Conservation (phyloP, 179 eudicot genomes). For the Spergularia azorica region DNA sequence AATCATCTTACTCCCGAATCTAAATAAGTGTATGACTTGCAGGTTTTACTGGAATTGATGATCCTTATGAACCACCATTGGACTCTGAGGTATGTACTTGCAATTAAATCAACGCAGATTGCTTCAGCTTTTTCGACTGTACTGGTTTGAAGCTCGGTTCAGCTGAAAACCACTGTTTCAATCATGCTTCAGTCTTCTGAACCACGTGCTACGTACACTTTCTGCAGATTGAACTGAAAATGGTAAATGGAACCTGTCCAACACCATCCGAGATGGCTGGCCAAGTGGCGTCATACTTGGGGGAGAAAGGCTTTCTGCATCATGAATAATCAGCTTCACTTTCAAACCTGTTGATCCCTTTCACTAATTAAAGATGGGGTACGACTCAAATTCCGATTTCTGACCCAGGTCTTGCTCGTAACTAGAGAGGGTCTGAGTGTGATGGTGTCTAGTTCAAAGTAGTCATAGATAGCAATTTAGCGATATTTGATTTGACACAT, state of each 20-base stretch:
- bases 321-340: conserved; percentile 22
- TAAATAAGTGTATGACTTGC: conserved; percentile 16
- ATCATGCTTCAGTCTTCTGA: not conserved
- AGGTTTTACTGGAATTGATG: conserved; percentile 98
- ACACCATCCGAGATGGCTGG: conserved; percentile 77
- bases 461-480: not conserved
- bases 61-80: conserved; percentile 83
- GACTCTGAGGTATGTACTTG: conserved; percentile 55
- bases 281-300: conserved; percentile 74
- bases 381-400: not conserved
- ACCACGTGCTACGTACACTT: not conserved
- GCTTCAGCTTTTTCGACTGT: not conserved
- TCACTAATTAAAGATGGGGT: not conserved
- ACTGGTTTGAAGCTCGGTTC: too few relatives aligned
- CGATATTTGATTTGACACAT: too few relatives aligned
- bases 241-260: conserved; percentile 58
- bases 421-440: not conserved
- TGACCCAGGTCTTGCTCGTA: not conserved
- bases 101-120: not conserved
- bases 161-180: not conserved
- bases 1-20: not conserved
- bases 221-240: conserved; percentile 65
- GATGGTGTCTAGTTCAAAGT: not conserved
- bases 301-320: conserved; percentile 63
- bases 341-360: not conserved